Percentiles rank a stretch among this genome's conserved stretches.
Conservation (phyloP, 2,329 filamentous ascomycete species). For the Helotiales sp. region DNA sequence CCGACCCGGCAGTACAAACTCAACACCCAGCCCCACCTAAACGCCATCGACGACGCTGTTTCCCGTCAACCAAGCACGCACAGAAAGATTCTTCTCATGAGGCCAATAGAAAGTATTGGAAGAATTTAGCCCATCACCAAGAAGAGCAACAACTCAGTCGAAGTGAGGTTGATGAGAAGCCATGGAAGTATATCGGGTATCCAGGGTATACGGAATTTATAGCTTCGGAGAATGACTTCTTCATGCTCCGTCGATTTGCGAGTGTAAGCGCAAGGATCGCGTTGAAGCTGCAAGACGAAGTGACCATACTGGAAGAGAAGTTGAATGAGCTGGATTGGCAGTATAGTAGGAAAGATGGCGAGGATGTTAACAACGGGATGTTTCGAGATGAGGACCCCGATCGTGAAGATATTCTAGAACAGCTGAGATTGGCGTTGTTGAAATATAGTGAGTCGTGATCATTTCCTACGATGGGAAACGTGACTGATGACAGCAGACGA, state of each 20-base stretch:
- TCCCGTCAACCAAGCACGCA: too few relatives aligned
- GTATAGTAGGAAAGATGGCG: conserved; percentile 20
- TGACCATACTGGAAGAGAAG: conserved; percentile 34
- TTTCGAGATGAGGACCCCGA: conserved; percentile 30
- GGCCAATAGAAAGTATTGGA: too few relatives aligned
- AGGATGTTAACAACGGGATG: conserved; percentile 32
- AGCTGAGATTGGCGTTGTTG: conserved; percentile 18
- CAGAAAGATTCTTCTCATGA: too few relatives aligned
- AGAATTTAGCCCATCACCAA: too few relatives aligned
- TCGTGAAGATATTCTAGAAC: conserved; percentile 18
- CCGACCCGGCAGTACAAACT: too few relatives aligned
- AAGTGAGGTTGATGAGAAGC: conserved; percentile 24
- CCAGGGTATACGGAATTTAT: conserved; percentile 32
- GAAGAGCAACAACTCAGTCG: background rate
- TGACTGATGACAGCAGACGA: conserved; percentile 20
- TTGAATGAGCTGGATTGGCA: conserved; percentile 31
- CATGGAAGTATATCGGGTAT: conserved; percentile 37
- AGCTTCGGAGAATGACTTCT: conserved; percentile 35
- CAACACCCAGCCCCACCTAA: too few relatives aligned
- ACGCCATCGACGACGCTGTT: too few relatives aligned
- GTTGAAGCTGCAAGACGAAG: conserved; percentile 37
- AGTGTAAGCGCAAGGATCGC: conserved; percentile 33
- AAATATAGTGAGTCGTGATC: conserved; percentile 30
- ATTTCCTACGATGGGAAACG: background rate
- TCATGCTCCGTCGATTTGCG: conserved; percentile 38